phyloP scores from a whole-genome alignment of 2,329 filamentous ascomycete genomes.

The Colletotrichum sp. region DNA sequence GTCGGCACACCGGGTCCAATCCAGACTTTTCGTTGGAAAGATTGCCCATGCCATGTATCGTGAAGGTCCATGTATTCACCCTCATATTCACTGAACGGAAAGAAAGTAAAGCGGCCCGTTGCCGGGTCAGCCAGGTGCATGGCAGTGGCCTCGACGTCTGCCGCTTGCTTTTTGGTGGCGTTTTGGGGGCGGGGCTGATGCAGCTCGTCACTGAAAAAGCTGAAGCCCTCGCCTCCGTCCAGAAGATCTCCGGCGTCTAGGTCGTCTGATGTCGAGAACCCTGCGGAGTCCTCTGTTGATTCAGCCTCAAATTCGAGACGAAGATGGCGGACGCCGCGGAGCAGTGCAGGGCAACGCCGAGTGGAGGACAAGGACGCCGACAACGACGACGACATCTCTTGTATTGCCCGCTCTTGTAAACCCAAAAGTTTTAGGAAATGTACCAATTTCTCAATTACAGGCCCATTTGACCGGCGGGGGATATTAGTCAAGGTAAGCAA shows the following conservation, averaged over 20 bases:
- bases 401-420: slow-evolving; percentile 54
- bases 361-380: slow-evolving; percentile 24
- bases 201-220: slow-evolving; percentile 46
- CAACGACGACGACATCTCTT: slow-evolving; percentile 26
- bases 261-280: slow-evolving; percentile 34
- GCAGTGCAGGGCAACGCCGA: slow-evolving; percentile 44
- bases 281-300: slow-evolving; percentile 37
- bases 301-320: slow-evolving; percentile 59
- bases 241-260: slow-evolving; percentile 50
- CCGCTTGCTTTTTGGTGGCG: slow-evolving; percentile 10
- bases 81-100: slow-evolving; percentile 28
- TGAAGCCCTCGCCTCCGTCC: slow-evolving; percentile 41
- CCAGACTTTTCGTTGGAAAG: slow-evolving; percentile 49
- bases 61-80: slow-evolving; percentile 31
- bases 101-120: slow-evolving; percentile 28
- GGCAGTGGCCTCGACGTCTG: background rate
- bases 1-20: slow-evolving; percentile 42
- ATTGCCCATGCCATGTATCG: slow-evolving; percentile 31
- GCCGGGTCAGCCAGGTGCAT: slow-evolving; percentile 7
- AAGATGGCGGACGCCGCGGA: slow-evolving; percentile 59
- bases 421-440: slow-evolving; percentile 52
- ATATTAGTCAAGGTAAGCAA: slow-evolving; percentile 60
- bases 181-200: background rate
- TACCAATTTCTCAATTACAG: slow-evolving; percentile 51
- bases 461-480: slow-evolving; percentile 58